These are phyloP conservation scores for Sclerotinia sclerotiorum DNA, from an alignment of 2,329 filamentous ascomycete genomes.

Conservation along the genomic window DNA sequence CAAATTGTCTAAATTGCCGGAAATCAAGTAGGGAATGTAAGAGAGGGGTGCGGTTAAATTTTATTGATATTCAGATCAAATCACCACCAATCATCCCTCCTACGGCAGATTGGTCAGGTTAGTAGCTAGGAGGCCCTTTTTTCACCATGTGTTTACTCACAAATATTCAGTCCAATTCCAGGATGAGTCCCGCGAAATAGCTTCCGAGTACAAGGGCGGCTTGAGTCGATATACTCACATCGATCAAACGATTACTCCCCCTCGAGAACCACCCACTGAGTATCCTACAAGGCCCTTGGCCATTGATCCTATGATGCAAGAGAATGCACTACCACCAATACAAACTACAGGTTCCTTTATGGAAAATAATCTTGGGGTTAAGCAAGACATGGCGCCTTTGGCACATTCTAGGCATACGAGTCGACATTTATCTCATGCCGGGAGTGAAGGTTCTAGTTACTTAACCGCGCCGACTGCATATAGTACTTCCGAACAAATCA, in stretches of 20 bases:
- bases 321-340: conserved; percentile 39
- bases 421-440: conserved; percentile 40
- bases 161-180: conserved; percentile 64
- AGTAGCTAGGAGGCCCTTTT: conserved; percentile 17
- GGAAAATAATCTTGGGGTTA: conserved; percentile 31
- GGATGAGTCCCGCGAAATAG: conserved; percentile 87
- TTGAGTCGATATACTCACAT: conserved; percentile 67
- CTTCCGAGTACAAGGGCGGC: conserved; percentile 84
- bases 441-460: conserved; percentile 38
- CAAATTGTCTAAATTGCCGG: conserved; percentile 71
- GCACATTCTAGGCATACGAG: conserved; percentile 33
- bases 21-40: conserved; percentile 87
- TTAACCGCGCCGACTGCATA: conserved; percentile 44
- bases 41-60: conserved; percentile 83
- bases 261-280: conserved; percentile 34
- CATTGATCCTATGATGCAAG: conserved; percentile 27
- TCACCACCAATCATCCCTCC: conserved; percentile 61
- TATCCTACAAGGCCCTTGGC: conserved; percentile 32
- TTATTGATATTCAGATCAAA: conserved; percentile 79
- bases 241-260: conserved; percentile 43
- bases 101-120: conserved; percentile 64
- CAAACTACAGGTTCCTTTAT: conserved; percentile 34
- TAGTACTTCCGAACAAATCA: conserved; percentile 36
- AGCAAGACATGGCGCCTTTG: conserved; percentile 34
- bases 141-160: conserved; percentile 7